Evolutionary conservation across 176 grass and related monocot genomes (phyloP).

Genomic region (Carex cristatella): DNA sequence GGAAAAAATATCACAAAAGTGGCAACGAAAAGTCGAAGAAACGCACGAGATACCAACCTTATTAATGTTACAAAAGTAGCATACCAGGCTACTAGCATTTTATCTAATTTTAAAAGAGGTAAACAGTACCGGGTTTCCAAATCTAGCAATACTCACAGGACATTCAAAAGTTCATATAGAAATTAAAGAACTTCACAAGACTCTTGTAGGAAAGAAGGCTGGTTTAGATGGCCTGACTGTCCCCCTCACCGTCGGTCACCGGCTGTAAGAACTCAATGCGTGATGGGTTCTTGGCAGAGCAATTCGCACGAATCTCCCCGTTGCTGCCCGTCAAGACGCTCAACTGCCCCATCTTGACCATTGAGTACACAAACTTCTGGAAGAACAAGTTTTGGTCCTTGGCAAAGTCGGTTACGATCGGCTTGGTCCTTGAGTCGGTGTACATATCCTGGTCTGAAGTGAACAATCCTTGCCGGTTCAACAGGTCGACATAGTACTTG

Average conservation of each 20-base stretch:
- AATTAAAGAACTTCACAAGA: neutral
- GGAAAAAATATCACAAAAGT: neutral
- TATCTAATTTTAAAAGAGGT: neutral
- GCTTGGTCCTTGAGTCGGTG: conserved; percentile 30
- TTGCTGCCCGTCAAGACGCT: conserved; percentile 38
- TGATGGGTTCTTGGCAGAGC: conserved; percentile 33
- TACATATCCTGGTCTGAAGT: conserved; percentile 70
- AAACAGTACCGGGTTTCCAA: neutral
- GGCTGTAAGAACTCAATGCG: neutral
- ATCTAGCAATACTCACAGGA: neutral
- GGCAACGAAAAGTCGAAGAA: neutral
- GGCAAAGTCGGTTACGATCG: conserved; percentile 36
- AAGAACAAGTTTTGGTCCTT: conserved; percentile 45
- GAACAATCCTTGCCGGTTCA: conserved; percentile 61
- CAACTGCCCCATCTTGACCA: conserved; percentile 78
- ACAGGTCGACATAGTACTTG: conserved; percentile 78
- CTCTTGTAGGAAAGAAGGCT: neutral
- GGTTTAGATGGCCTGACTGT: neutral
- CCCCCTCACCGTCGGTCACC: neutral
- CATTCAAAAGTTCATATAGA: neutral
- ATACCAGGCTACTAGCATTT: neutral
- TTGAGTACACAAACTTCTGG: conserved; percentile 53
- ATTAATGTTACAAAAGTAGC: neutral
- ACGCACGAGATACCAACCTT: neutral
- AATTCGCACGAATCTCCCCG: conserved; percentile 51